Percentiles rank a stretch among this genome's conserved stretches.
phyloP scores from a whole-genome alignment of 768 basidiomycete genomes.

The Russula olivacea region DNA sequence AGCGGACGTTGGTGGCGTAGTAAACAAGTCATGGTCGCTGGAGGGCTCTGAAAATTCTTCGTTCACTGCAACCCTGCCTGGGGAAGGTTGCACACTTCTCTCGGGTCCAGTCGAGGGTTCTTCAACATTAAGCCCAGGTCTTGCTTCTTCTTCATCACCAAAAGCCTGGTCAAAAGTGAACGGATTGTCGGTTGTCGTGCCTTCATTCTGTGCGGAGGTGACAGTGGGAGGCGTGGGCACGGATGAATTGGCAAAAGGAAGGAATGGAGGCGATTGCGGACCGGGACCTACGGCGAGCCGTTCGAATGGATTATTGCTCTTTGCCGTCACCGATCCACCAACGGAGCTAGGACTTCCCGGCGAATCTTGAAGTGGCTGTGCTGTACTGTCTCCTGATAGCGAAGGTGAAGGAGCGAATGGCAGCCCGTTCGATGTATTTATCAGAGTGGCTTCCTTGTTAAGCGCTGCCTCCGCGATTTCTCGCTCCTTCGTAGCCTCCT shows the following conservation, averaged over 20 bases:
- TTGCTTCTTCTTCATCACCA: slow-evolving; percentile 21
- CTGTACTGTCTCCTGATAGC: slow-evolving; percentile 41
- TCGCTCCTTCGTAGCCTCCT: slow-evolving; percentile 48
- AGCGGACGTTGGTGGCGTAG: slow-evolving; percentile 52
- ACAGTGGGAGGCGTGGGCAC: slow-evolving; percentile 26
- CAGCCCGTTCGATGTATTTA: slow-evolving; percentile 27
- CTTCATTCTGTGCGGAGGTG: slow-evolving; percentile 12
- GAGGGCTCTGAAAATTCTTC: slow-evolving; percentile 31
- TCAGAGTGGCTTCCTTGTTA: slow-evolving; percentile 31
- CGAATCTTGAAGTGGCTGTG: slow-evolving; percentile 66
- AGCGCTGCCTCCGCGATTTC: slow-evolving; percentile 50
- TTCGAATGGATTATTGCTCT: slow-evolving; percentile 93
- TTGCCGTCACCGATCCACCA: slow-evolving; percentile 40
- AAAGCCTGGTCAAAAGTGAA: slow-evolving; percentile 43
- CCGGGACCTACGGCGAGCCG: slow-evolving; percentile 44
- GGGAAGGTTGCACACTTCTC: not conserved
- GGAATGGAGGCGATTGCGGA: slow-evolving; percentile 57
- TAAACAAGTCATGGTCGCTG: slow-evolving; percentile 50
- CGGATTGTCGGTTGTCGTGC: slow-evolving; percentile 38
- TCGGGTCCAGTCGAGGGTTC: not conserved
- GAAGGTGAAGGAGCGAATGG: slow-evolving; percentile 34
- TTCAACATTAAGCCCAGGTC: slow-evolving; percentile 10
- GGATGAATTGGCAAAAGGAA: slow-evolving; percentile 41
- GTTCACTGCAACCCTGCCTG: slow-evolving; percentile 1
- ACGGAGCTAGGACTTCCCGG: slow-evolving; percentile 49